These are phyloP conservation scores for Smittium mucronatum DNA, from an alignment of 371 early-diverging fungal species.

Conservation along the genomic window DNA sequence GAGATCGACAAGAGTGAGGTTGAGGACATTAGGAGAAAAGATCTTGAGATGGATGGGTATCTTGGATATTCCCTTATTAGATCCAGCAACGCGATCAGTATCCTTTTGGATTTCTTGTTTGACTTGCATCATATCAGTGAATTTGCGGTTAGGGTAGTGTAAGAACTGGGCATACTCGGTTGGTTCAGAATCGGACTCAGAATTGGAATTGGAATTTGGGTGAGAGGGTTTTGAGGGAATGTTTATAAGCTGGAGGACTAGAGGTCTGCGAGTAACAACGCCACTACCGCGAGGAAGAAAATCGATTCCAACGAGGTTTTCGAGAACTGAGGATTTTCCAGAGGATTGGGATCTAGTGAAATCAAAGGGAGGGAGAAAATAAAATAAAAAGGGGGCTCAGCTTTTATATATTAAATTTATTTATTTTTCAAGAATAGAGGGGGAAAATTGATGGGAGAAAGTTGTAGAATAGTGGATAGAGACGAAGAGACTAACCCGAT, in stretches of 20 bases:
- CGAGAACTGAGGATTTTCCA: slow-evolving; percentile 86
- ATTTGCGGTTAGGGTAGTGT: slow-evolving; percentile 59
- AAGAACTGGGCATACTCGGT: slow-evolving; percentile 50
- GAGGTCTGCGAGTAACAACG: slow-evolving; percentile 83
- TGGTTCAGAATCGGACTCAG: slow-evolving; percentile 11
- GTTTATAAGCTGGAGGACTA: slow-evolving; percentile 78
- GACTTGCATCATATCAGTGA: slow-evolving; percentile 68
- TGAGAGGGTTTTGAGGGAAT: slow-evolving; percentile 24
- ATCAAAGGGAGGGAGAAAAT: not conserved
- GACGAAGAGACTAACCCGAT: slow-evolving; percentile 47
- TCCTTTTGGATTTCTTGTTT: slow-evolving; percentile 80
- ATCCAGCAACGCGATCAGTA: slow-evolving; percentile 71
- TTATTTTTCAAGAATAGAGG: too few relatives aligned
- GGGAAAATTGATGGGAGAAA: too few relatives aligned
- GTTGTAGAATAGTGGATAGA: too few relatives aligned
- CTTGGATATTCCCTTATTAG: slow-evolving; percentile 74
- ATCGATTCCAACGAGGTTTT: slow-evolving; percentile 80
- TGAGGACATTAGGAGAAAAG: slow-evolving; percentile 71
- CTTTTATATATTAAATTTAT: too few relatives aligned
- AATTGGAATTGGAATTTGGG: not conserved
- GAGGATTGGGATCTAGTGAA: slow-evolving; percentile 60
- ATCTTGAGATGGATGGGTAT: slow-evolving; percentile 83
- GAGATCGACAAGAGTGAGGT: slow-evolving; percentile 83
- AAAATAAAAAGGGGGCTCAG: too few relatives aligned
- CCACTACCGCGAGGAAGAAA: slow-evolving; percentile 86